Base-by-base conservation (phyloP, 768 basidiomycete genomes). In the Calocybe cyanea region DNA sequence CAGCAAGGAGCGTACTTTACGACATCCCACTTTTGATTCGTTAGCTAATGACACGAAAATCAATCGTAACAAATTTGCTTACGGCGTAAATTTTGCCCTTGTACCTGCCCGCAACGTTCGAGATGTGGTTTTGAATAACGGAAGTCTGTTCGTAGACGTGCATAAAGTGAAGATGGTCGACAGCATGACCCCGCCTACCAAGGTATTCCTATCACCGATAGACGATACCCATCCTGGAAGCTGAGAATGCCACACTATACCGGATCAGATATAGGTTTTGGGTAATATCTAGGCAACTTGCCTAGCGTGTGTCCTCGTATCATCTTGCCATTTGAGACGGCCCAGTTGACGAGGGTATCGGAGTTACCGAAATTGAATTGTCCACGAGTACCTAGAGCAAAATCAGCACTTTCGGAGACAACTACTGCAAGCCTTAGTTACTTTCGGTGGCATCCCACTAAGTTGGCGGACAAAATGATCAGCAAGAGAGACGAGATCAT, bases 91-190 rank as follows among this genome's bases (percentile, higher is more conserved):
- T 56, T 42, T 75, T 70, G 15, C 76, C 75, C 45, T 64, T 69
- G 56, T 72, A 77, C 18, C 67, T 67, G 2, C 69, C 72, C 23
- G 71, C 71, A 37, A 76, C 59, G 43, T 63, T 71, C 10, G 66
- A 58, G 45, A 76, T 73, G 54, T 77, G 76, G 46, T 69, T 72
- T 53, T 75, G 63, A 46, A 75, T 66, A 48, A 73, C 71, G 1
- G 63, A 65, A 4, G 66, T 71, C 70, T 70, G 5, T 14, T 11
- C 2, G 4, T 11, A 23, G 45, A 11, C 17, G 34, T 5, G 17
- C n/a, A n/a, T n/a, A n/a, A n/a, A 35, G 13, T 18, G n/a, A 5
- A 35, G 14, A 7, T 14, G 34, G 14, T 14, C 7, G n/a, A 14
- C 7, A 18, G 34, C 11, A 13, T 15, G 17, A 19, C 14, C 4